phyloP scores from a whole-genome alignment of 2,329 filamentous ascomycete genomes.

The Sporothrix schenckii region DNA sequence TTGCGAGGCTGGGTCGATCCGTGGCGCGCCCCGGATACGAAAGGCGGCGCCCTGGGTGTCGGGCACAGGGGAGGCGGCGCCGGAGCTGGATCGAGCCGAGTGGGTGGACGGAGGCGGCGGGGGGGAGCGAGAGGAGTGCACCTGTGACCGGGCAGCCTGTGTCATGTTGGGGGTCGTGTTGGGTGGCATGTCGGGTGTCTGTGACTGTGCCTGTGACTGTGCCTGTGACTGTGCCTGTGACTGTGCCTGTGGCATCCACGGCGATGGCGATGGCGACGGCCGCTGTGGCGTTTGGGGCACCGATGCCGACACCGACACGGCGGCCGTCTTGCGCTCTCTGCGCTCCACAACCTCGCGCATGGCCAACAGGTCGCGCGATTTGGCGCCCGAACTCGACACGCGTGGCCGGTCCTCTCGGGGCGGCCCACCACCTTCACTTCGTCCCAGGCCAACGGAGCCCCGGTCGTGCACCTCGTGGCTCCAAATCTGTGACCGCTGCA shows the following conservation, averaged over 20 bases:
- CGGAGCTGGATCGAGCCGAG: background rate
- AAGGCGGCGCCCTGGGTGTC: background rate
- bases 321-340: conserved; percentile 21
- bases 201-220: background rate
- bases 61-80: background rate
- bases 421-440: background rate
- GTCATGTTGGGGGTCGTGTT: background rate
- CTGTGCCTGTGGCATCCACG: background rate
- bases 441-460: background rate
- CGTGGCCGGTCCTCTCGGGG: background rate
- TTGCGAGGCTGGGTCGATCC: conserved; percentile 23
- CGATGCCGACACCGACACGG: background rate
- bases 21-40: background rate
- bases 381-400: background rate
- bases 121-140: background rate
- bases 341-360: conserved; percentile 31
- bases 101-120: background rate
- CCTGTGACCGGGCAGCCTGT: background rate
- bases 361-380: conserved; percentile 25
- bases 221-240: background rate
- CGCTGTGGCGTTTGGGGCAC: too few relatives aligned
- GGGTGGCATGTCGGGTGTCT: background rate
- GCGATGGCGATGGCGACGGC: background rate
- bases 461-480: background rate
- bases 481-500: conserved; percentile 18